Evolutionary conservation across 441 rosid genomes (phyloP).

Genomic region (Codiaeum variegatum): DNA sequence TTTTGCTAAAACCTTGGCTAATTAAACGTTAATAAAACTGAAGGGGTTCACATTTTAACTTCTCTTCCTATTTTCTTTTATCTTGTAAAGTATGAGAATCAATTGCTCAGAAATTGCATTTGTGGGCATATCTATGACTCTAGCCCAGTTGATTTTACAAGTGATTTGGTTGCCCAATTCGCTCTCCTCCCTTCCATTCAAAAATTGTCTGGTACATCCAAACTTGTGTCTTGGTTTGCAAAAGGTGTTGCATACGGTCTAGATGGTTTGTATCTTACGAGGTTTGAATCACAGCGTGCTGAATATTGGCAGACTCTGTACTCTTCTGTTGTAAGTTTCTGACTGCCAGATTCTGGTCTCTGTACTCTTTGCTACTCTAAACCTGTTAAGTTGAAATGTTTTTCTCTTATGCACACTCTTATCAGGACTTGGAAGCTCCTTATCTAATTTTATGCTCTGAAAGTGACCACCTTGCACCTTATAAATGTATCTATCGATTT

Average conservation of each 20-base stretch:
- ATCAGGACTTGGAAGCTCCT: conserved; percentile 75
- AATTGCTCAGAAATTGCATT: conserved; percentile 63
- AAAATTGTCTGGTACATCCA: conserved; percentile 65
- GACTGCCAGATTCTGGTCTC: conserved; percentile 7
- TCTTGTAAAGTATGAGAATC: conserved; percentile 55
- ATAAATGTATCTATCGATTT: conserved; percentile 48
- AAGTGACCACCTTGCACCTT: conserved; percentile 70
- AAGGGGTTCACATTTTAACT: background rate
- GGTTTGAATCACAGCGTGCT: conserved; percentile 75
- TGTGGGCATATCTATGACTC: conserved; percentile 89
- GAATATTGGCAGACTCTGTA: conserved; percentile 83
- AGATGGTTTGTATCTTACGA: conserved; percentile 76
- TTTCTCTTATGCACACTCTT: conserved; percentile 7
- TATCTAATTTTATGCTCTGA: conserved; percentile 81
- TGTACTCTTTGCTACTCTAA: conserved; percentile 4
- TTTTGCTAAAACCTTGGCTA: background rate
- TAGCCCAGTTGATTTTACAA: conserved; percentile 77
- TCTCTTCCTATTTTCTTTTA: conserved; percentile 5
- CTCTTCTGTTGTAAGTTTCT: conserved; percentile 69
- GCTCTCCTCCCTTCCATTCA: conserved; percentile 62
- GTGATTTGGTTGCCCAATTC: conserved; percentile 69
- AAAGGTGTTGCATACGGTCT: conserved; percentile 73
- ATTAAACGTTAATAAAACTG: background rate
- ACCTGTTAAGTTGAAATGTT: conserved; percentile 11
- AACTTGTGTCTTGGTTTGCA: conserved; percentile 67